These are phyloP conservation scores for Alnus rubra DNA, from an alignment of 306 rosid species.

Conservation along the genomic window DNA sequence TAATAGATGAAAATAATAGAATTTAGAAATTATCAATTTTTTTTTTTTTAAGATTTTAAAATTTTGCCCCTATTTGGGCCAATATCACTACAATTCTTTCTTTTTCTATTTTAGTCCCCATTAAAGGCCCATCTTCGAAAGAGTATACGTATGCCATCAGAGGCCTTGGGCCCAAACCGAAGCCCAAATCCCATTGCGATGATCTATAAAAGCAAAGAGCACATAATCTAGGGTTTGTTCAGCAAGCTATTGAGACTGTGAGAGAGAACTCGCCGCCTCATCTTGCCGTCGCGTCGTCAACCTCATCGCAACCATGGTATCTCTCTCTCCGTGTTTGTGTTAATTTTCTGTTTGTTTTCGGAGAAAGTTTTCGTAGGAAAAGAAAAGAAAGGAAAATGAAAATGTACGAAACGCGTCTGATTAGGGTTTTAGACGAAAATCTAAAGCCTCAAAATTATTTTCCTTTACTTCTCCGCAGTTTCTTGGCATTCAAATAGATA, in stretches of 20 bases:
- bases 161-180: not conserved
- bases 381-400: not conserved
- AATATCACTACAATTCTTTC: not conserved
- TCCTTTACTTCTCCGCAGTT: not conserved
- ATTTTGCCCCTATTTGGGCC: not conserved
- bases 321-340: not conserved
- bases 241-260: not conserved
- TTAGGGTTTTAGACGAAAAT: no score
- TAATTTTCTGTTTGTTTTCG: not conserved
- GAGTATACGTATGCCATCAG: no score
- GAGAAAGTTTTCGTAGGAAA: not conserved
- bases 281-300: not conserved
- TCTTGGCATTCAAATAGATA: not conserved
- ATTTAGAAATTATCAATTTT: no score
- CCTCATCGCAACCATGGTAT: conserved; percentile 31
- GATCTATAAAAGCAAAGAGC: not conserved
- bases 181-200: not conserved
- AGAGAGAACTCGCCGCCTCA: not conserved
- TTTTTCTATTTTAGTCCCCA: not conserved
- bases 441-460: not conserved
- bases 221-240: conserved; percentile 18
- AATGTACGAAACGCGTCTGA: no score
- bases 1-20: no score
- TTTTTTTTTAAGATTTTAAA: no score
- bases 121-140: not conserved